Evolutionary conservation across 106 monocot species (phyloP).

Genomic region (Dendrobium chrysotoxum): DNA sequence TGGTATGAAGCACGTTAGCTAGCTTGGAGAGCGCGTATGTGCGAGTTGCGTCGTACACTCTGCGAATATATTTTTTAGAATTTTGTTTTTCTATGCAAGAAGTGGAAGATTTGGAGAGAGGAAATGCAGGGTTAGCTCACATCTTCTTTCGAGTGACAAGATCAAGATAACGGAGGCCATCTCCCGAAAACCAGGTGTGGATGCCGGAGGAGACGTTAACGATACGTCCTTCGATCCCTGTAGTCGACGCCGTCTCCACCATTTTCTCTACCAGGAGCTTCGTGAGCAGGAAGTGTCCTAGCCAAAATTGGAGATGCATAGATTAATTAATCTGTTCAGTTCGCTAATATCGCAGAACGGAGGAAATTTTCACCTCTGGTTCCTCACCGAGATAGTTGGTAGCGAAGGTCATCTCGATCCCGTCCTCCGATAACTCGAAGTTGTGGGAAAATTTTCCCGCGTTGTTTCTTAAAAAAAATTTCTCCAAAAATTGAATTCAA

Average conservation of each 20-base stretch:
- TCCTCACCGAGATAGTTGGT: slow-evolving; percentile 77
- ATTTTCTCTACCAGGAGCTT: slow-evolving; percentile 68
- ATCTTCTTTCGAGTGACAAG: slow-evolving; percentile 61
- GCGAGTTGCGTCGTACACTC: slow-evolving; percentile 63
- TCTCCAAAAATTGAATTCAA: not conserved
- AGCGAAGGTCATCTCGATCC: slow-evolving; percentile 90
- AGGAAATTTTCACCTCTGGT: not conserved
- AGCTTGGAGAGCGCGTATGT: slow-evolving; percentile 93
- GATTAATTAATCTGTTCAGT: not conserved
- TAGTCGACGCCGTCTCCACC: slow-evolving; percentile 53
- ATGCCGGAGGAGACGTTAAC: slow-evolving; percentile 86
- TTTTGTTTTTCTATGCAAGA: not conserved
- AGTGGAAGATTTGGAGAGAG: not conserved
- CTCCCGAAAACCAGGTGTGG: slow-evolving; percentile 84
- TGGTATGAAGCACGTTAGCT: slow-evolving; percentile 83
- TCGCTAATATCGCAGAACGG: not conserved
- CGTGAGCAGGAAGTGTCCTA: slow-evolving; percentile 60
- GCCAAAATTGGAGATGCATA: not conserved
- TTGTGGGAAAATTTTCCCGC: slow-evolving; percentile 78
- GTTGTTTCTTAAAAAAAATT: slow-evolving; percentile 56
- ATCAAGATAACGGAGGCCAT: slow-evolving; percentile 54
- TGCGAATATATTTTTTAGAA: slow-evolving; percentile 10
- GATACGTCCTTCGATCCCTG: slow-evolving; percentile 71
- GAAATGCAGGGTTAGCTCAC: slow-evolving; percentile 20
- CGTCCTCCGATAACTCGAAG: slow-evolving; percentile 65